These are phyloP conservation scores for Ogataea nonfermentans DNA, from an alignment of 805 yeast species.

Conservation along the genomic window DNA sequence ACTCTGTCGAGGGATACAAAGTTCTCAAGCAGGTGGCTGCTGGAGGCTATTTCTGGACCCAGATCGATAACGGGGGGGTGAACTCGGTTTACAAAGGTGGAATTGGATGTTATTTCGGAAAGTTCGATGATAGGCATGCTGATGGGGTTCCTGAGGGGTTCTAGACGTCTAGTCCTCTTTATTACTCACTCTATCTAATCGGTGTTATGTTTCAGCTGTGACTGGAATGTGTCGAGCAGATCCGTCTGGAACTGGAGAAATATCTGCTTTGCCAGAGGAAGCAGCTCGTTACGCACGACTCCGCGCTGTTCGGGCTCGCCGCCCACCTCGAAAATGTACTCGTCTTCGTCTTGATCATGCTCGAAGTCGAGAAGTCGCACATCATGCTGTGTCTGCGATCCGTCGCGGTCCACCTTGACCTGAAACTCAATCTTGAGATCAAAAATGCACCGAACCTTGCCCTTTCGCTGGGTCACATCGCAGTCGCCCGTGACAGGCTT, in stretches of 20 bases:
- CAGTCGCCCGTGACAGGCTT: conserved; percentile 65
- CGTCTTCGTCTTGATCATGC: conserved; percentile 74
- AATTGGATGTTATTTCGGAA: conserved; percentile 42
- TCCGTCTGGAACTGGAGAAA: conserved; percentile 62
- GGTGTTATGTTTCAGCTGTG: conserved; percentile 57
- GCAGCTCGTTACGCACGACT: conserved; percentile 43
- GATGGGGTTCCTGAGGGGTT: conserved; percentile 89
- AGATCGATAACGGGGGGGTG: conserved; percentile 46
- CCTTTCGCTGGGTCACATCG: conserved; percentile 81
- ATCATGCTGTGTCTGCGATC: conserved; percentile 37
- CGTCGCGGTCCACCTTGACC: conserved; percentile 40
- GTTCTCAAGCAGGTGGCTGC: conserved; percentile 54
- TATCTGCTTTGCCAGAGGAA: conserved; percentile 50
- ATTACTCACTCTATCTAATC: conserved; percentile 18
- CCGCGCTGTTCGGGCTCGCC: conserved; percentile 37
- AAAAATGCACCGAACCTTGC: conserved; percentile 72
- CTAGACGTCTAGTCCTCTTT: conserved; percentile 3
- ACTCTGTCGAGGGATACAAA: conserved; percentile 76
- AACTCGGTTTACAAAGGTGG: conserved; percentile 34
- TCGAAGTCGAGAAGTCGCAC: conserved; percentile 63
- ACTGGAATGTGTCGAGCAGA: conserved; percentile 58
- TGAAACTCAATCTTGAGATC: conserved; percentile 57
- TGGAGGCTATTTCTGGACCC: conserved; percentile 54
- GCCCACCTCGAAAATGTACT: conserved; percentile 49
- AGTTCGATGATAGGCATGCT: conserved; percentile 53